Evolutionary conservation across 345 rosid genomes (phyloP), one percentile per base, ranked within the genome.

Genomic region (Lepidium sativum): DNA sequence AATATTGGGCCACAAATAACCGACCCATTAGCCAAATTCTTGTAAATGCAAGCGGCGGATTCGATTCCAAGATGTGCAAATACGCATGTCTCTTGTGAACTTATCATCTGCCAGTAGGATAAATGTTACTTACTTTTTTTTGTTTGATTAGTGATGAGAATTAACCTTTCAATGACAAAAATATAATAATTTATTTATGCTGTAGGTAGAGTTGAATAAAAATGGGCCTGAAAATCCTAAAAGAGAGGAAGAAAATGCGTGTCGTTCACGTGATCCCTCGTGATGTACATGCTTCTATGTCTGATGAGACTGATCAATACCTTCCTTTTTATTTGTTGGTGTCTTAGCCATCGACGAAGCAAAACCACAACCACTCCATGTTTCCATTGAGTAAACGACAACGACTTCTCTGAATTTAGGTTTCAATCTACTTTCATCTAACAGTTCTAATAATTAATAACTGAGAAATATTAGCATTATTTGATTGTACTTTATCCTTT

Each of bases 281-380:
- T 75, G 82, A 23, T 50, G 60, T 80, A 71, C 91, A 84, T 84
- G 87, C 82, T 89, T 43, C 38, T 79, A 54, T 78, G 67, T 71
- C 63, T 52, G 64, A 35, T 52, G 64, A 35, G 41, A 74, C 80
- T 74, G 31, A 27, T 27, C 14, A 10, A 50, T 23, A 52, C 68
- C 37, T 54, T 62, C 4, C 29, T 8, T 63, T 60, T 48, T 60
- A 43, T 52, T 13, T 11, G 54, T 43, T 43, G 52, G 69, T 62
- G 39, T 59, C 17, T 53, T 21, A 51, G 41, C 18, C 42, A 60
- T 48, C 70, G 67, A 77, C 76, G 75, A 75, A 35, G 56, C 83
- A 51, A 64, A 77, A 70, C 66, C 55, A 60, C 70, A 80, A 43
- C 75, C 83, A 60, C 33, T 77, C 64, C 72, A 65, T 53, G 48